Conservation (phyloP, 768 basidiomycete species). For the Trametes gibbosa region DNA sequence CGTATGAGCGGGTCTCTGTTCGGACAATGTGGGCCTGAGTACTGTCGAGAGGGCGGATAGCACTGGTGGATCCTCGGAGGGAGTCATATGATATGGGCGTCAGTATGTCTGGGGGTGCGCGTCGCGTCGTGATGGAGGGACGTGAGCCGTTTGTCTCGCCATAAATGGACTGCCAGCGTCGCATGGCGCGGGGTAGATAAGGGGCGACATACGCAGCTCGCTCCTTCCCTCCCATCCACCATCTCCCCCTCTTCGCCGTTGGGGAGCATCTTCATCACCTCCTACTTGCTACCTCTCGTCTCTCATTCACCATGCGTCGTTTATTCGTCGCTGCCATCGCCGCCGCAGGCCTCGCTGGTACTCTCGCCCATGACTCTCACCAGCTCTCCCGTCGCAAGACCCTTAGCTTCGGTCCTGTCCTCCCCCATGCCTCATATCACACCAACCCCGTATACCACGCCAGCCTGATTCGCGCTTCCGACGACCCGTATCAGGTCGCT, state of each 20-base stretch:
- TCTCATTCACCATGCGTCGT: slow-evolving; percentile 50
- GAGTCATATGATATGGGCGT: slow-evolving; percentile 6
- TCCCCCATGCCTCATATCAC: slow-evolving; percentile 68
- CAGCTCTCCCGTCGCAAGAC: slow-evolving; percentile 66
- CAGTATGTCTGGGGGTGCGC: background rate
- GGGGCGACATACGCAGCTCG: slow-evolving; percentile 9
- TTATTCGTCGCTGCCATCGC: slow-evolving; percentile 62
- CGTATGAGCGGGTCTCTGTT: background rate
- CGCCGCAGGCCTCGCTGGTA: slow-evolving; percentile 58
- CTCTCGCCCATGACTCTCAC: slow-evolving; percentile 42
- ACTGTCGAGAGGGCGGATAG: slow-evolving; percentile 1
- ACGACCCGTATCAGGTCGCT: slow-evolving; percentile 61
- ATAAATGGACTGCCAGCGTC: slow-evolving; percentile 12
- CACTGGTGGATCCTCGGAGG: no score
- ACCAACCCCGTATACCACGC: slow-evolving; percentile 42
- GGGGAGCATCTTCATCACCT: slow-evolving; percentile 9
- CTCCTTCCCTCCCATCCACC: slow-evolving; percentile 18
- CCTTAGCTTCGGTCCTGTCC: slow-evolving; percentile 82
- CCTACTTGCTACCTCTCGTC: background rate
- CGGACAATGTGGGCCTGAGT: background rate
- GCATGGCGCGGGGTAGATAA: slow-evolving; percentile 21
- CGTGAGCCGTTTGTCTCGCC: slow-evolving; percentile 4
- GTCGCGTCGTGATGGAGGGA: slow-evolving; percentile 7
- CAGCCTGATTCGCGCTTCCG: slow-evolving; percentile 15
- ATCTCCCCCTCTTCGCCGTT: slow-evolving; percentile 22